Conservation (phyloP, 208 protist genomes). For the Trypanosoma vivax region DNA sequence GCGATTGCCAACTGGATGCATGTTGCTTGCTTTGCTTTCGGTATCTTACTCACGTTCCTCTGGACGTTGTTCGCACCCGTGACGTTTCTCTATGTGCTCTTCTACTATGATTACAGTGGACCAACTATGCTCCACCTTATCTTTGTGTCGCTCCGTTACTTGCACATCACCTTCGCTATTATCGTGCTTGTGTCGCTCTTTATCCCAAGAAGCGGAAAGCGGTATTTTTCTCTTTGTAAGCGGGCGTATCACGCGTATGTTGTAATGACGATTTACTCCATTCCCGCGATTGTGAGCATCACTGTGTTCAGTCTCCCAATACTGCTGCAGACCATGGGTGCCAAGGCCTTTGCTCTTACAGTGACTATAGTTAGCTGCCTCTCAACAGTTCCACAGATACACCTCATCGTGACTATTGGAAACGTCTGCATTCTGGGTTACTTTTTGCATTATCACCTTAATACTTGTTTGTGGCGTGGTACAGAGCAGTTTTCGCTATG, state of each 20-base stretch:
- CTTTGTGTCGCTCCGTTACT: constrained; percentile 22
- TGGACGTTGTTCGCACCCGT: constrained; percentile 42
- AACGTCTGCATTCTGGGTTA: constrained; percentile 39
- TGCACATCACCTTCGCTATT: constrained; percentile 32
- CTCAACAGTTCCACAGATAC: constrained; percentile 59
- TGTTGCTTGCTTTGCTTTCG: constrained; percentile 8
- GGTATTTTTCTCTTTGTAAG: neutral
- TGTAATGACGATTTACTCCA: constrained; percentile 56
- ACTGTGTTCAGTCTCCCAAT: constrained; percentile 27
- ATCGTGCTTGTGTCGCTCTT: constrained; percentile 49
- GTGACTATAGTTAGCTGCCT: constrained; percentile 63
- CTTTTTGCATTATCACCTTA: constrained; percentile 59
- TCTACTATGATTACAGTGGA: constrained; percentile 42
- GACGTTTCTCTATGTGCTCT: constrained; percentile 26
- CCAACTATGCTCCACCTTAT: constrained; percentile 18
- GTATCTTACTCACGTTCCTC: constrained; percentile 30
- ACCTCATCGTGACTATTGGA: constrained; percentile 34
- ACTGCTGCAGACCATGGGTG: constrained; percentile 47
- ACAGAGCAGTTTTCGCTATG: constrained; percentile 26
- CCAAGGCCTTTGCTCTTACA: constrained; percentile 41
- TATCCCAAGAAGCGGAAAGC: neutral
- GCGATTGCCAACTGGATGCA: constrained; percentile 5
- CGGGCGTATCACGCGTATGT: constrained; percentile 27
- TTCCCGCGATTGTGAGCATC: constrained; percentile 66
- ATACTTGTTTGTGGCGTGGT: constrained; percentile 33